A percentile compares a stretch with the other conserved stretches of the same genome.
Conservation (phyloP, 768 basidiomycete species). For the Rhodosporidiobolus sp. region DNA sequence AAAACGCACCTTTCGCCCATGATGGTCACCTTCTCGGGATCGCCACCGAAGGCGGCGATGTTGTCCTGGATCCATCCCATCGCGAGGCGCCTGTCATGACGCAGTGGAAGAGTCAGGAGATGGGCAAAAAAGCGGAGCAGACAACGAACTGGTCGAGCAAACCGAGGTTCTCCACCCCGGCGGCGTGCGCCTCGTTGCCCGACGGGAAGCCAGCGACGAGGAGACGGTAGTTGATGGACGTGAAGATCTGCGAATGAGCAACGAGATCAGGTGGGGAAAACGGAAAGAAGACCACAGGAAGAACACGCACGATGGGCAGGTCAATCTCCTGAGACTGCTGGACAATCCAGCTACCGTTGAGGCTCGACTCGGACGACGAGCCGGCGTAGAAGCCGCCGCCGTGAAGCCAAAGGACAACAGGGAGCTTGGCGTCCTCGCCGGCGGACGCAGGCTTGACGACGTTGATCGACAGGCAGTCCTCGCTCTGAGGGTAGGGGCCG, state of each 20-base stretch:
- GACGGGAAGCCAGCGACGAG: conserved; percentile 55
- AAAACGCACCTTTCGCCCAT: conserved; percentile 6
- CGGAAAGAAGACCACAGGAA: conserved; percentile 38
- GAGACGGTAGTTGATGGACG: conserved; percentile 19
- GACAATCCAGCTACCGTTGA: conserved; percentile 25
- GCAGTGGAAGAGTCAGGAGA: conserved; percentile 18
- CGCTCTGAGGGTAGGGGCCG: neutral
- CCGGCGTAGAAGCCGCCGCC: conserved; percentile 17
- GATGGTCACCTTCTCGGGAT: conserved; percentile 26
- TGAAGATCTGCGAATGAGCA: conserved; percentile 45
- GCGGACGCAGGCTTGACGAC: conserved; percentile 23
- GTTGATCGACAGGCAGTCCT: conserved; percentile 25
- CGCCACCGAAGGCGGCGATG: conserved; percentile 22
- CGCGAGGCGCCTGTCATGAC: conserved; percentile 58
- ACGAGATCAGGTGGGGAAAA: no score
- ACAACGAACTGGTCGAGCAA: neutral
- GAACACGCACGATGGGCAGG: conserved; percentile 57
- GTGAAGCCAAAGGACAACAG: conserved; percentile 9
- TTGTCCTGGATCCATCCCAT: conserved; percentile 59
- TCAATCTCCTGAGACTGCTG: conserved; percentile 45
- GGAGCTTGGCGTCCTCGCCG: conserved; percentile 43
- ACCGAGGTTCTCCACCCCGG: conserved; percentile 2
- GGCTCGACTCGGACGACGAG: conserved; percentile 6
- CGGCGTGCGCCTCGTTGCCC: conserved; percentile 52
- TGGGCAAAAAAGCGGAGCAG: no score